Conservation (phyloP, 768 basidiomycete genomes). For the Lactifluus subvellereus region DNA sequence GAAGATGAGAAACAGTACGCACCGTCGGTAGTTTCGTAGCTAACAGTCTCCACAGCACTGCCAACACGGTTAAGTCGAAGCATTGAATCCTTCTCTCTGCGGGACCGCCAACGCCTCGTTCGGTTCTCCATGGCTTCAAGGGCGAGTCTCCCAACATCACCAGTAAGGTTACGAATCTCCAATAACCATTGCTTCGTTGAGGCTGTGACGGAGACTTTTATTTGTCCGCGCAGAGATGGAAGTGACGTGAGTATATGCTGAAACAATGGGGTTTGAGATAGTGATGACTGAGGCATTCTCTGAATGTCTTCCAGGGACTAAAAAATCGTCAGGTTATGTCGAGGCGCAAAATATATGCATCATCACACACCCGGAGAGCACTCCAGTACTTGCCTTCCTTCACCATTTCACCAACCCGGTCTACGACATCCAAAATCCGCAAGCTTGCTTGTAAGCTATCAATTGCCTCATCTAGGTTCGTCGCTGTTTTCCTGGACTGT, state of each 20-base stretch:
- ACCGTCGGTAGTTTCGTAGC: conserved; percentile 95
- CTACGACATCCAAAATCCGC: conserved; percentile 86
- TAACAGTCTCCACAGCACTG: conserved; percentile 86
- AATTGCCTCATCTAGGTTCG: conserved; percentile 94
- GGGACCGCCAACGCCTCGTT: conserved; percentile 72
- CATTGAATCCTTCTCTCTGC: conserved; percentile 80
- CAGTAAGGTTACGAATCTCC: conserved; percentile 86
- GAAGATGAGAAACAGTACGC: conserved; percentile 32
- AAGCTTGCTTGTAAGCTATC: conserved; percentile 92
- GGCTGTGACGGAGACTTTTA: conserved; percentile 90
- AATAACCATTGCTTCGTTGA: conserved; percentile 96
- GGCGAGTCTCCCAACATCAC: conserved; percentile 79
- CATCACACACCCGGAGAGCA: conserved; percentile 74
- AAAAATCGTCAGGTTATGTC: conserved; percentile 26
- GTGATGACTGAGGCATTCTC: conserved; percentile 77
- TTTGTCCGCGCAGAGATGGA: conserved; percentile 81
- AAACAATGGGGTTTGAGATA: conserved; percentile 91
- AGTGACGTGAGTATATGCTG: conserved; percentile 87
- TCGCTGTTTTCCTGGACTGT: conserved; percentile 87
- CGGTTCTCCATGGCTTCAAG: conserved; percentile 86
- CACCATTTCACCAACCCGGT: conserved; percentile 91
- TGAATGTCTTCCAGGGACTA: conserved; percentile 96
- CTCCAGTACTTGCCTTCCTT: conserved; percentile 94
- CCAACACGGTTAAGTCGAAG: conserved; percentile 74
- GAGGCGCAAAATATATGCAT: conserved; percentile 24